Conservation (phyloP, 129 eudicot genomes). For the Flaveria bidentis region DNA sequence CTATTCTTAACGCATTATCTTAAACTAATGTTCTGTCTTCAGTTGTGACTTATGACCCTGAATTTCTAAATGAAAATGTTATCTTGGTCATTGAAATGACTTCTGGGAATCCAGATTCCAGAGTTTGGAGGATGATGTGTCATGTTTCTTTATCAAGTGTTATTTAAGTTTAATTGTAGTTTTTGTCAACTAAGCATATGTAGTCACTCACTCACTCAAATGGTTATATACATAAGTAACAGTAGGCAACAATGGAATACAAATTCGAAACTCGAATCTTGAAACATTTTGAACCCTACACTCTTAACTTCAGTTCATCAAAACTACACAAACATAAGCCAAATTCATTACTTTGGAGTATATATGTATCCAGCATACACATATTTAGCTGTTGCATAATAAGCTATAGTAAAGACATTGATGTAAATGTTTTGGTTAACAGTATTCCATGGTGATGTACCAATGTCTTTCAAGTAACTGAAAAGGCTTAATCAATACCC, state of each 20-base stretch:
- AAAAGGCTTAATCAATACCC: background rate
- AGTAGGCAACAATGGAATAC: background rate
- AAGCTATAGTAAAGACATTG: background rate
- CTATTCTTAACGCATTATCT: background rate
- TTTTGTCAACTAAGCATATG: background rate
- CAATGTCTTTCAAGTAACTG: background rate
- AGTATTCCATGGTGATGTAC: background rate
- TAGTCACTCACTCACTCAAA: background rate
- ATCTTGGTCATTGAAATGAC: constrained; percentile 8
- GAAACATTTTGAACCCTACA: background rate
- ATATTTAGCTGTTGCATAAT: background rate
- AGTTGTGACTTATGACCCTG: background rate
- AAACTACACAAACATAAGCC: constrained; percentile 7
- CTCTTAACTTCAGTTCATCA: constrained; percentile 2
- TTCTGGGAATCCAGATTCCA: background rate
- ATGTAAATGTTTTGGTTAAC: background rate
- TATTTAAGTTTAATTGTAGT: background rate
- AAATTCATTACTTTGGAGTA: background rate
- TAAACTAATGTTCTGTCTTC: background rate
- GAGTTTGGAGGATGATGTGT: background rate
- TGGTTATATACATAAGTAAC: background rate
- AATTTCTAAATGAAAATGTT: background rate
- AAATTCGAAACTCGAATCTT: background rate
- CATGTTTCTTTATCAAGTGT: background rate
- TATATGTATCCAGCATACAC: background rate